phyloP scores from a whole-genome alignment of 805 yeast species.

The Teunomyces cretensis region DNA sequence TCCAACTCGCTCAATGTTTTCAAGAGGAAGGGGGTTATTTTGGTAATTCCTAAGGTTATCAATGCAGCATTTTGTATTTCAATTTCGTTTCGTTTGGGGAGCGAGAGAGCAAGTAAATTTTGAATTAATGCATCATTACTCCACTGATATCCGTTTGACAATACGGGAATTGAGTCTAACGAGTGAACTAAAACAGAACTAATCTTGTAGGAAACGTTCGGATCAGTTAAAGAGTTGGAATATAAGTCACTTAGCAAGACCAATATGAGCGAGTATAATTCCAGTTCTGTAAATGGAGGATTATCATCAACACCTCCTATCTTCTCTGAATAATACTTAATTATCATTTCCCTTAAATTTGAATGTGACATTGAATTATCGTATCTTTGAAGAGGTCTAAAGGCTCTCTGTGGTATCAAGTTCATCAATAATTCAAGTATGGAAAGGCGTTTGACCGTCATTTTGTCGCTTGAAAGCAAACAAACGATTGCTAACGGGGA shows the following conservation, averaged over 20 bases:
- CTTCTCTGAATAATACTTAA: background rate
- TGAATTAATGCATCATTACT: slow-evolving; percentile 7
- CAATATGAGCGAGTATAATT: slow-evolving; percentile 18
- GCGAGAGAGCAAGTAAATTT: slow-evolving; percentile 11
- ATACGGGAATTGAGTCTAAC: slow-evolving; percentile 17
- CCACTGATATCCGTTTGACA: slow-evolving; percentile 7
- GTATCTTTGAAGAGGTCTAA: slow-evolving; percentile 13
- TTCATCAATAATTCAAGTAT: slow-evolving; percentile 47
- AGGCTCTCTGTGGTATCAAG: slow-evolving; percentile 63
- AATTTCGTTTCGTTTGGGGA: background rate
- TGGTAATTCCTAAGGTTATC: slow-evolving; percentile 44
- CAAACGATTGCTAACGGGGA: slow-evolving; percentile 67
- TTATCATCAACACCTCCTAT: background rate
- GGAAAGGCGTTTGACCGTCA: slow-evolving; percentile 31
- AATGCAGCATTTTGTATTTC: slow-evolving; percentile 15
- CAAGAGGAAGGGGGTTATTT: slow-evolving; percentile 37
- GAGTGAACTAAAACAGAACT: background rate
- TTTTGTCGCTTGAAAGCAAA: slow-evolving; percentile 27
- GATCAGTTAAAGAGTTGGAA: slow-evolving; percentile 14
- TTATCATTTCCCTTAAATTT: background rate
- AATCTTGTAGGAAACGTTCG: slow-evolving; percentile 12
- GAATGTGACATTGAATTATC: background rate
- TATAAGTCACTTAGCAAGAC: slow-evolving; percentile 17
- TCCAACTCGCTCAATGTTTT: slow-evolving; percentile 29
- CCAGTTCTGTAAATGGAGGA: background rate